A percentile compares a stretch with the other conserved stretches of the same genome.
Conservation (phyloP, 2,329 filamentous ascomycete genomes). For the Trichophyton simii region DNA sequence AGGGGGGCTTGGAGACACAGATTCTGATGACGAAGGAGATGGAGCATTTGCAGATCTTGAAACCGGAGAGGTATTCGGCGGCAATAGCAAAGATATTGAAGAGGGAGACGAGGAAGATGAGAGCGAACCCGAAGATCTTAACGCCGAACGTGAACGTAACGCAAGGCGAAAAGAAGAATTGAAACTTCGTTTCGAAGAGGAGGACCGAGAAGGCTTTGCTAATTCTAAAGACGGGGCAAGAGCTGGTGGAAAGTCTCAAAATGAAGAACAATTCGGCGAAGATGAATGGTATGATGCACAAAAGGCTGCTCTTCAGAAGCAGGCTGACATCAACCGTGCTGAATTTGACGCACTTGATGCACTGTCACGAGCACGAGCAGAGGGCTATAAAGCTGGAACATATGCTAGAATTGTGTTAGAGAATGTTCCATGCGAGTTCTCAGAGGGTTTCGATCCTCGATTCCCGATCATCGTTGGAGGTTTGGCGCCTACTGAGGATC, state of each 20-base stretch:
- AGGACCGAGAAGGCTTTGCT: slow-evolving; percentile 83
- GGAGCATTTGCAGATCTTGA: slow-evolving; percentile 80
- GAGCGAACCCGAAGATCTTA: slow-evolving; percentile 44
- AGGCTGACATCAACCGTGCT: slow-evolving; percentile 89
- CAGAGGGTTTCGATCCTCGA: slow-evolving; percentile 64
- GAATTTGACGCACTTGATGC: slow-evolving; percentile 86
- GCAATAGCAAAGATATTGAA: slow-evolving; percentile 21
- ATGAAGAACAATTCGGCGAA: slow-evolving; percentile 75
- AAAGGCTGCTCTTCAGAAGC: slow-evolving; percentile 88
- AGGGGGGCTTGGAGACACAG: slow-evolving; percentile 28
- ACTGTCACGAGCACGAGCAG: slow-evolving; percentile 65
- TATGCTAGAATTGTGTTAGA: slow-evolving; percentile 88
- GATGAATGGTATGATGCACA: slow-evolving; percentile 98
- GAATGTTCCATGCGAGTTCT: slow-evolving; percentile 81
- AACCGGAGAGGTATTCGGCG: slow-evolving; percentile 48
- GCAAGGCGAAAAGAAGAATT: slow-evolving; percentile 88
- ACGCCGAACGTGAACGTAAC: slow-evolving; percentile 80
- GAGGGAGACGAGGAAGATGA: slow-evolving; percentile 37
- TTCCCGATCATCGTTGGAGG: slow-evolving; percentile 82
- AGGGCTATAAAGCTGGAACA: slow-evolving; percentile 82
- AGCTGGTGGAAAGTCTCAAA: slow-evolving; percentile 53
- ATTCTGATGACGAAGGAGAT: slow-evolving; percentile 53
- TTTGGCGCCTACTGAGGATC: slow-evolving; percentile 83
- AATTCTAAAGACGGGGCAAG: slow-evolving; percentile 76
- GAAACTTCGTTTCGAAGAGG: slow-evolving; percentile 87